Conservation (phyloP, 1,139 yeast genomes). For the Yamadazyma oceani region DNA sequence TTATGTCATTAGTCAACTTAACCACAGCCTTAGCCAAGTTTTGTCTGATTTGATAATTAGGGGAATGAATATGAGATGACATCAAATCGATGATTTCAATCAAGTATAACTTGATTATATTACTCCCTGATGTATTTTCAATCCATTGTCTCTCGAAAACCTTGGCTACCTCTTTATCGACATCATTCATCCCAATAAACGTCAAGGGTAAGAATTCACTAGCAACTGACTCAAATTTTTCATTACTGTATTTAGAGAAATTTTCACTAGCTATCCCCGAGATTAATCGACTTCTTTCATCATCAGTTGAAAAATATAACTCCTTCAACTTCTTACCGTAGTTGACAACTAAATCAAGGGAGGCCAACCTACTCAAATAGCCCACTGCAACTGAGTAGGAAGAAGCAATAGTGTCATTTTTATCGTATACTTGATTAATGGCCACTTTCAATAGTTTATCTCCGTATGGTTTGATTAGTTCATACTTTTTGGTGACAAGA, state of each 20-base stretch:
- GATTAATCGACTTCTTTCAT: constrained; percentile 46
- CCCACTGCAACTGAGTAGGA: constrained; percentile 85
- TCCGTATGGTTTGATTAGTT: constrained; percentile 57
- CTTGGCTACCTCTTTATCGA: constrained; percentile 42
- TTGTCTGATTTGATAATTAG: constrained; percentile 64
- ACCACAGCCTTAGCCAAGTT: constrained; percentile 72
- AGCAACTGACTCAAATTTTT: constrained; percentile 63
- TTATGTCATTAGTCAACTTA: constrained; percentile 51
- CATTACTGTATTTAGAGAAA: constrained; percentile 73
- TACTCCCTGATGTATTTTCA: constrained; percentile 71
- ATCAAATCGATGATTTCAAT: constrained; percentile 65
- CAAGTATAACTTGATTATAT: constrained; percentile 68
- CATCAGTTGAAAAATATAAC: constrained; percentile 64
- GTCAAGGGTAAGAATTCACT: constrained; percentile 74
- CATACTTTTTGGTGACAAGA: constrained; percentile 58
- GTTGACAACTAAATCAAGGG: constrained; percentile 51
- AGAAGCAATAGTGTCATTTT: constrained; percentile 69
- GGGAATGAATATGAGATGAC: constrained; percentile 51
- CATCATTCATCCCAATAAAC: constrained; percentile 75
- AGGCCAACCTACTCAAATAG: constrained; percentile 65
- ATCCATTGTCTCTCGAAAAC: constrained; percentile 72
- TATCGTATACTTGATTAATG: constrained; percentile 60
- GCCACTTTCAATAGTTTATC: constrained; percentile 61
- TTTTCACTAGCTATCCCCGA: constrained; percentile 68
- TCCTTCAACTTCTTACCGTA: constrained; percentile 53